phyloP scores from a whole-genome alignment of 805 yeast genomes.

The Saccharomyces eubayanus region DNA sequence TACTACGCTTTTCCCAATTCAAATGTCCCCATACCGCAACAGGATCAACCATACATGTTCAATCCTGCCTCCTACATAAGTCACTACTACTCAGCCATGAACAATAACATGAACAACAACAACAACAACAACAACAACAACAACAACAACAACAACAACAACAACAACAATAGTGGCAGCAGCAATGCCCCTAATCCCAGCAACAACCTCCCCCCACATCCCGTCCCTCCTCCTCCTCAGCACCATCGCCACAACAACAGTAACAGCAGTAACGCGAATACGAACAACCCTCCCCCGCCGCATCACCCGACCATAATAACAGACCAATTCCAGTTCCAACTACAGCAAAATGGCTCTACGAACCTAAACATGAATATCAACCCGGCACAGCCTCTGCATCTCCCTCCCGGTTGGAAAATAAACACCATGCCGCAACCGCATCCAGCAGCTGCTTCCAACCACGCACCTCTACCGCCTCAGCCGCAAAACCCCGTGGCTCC shows the following conservation, averaged over 20 bases:
- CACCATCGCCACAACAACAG: neutral
- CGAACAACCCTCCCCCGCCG: neutral
- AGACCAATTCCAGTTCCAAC: neutral
- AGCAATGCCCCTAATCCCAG: neutral
- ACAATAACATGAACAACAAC: neutral
- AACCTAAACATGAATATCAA: neutral
- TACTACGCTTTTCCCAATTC: constrained; percentile 1
- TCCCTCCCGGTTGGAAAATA: neutral
- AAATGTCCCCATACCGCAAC: constrained; percentile 1
- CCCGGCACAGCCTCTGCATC: neutral
- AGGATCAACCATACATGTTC: constrained; percentile 1
- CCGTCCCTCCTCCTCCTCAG: neutral
- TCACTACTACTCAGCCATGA: neutral
- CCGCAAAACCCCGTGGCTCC: neutral
- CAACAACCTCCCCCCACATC: neutral
- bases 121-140: neutral
- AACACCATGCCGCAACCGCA: neutral
- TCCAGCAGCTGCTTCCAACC: neutral
- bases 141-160: neutral
- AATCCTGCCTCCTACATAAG: constrained; percentile 1
- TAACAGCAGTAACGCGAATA: neutral
- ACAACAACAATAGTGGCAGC: neutral
- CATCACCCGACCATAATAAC: neutral
- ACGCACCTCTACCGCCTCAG: neutral
- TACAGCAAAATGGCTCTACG: neutral